Evolutionary conservation across 306 rosid genomes (phyloP), one percentile per base, ranked within the genome.

Genomic region (Pyrus communis): DNA sequence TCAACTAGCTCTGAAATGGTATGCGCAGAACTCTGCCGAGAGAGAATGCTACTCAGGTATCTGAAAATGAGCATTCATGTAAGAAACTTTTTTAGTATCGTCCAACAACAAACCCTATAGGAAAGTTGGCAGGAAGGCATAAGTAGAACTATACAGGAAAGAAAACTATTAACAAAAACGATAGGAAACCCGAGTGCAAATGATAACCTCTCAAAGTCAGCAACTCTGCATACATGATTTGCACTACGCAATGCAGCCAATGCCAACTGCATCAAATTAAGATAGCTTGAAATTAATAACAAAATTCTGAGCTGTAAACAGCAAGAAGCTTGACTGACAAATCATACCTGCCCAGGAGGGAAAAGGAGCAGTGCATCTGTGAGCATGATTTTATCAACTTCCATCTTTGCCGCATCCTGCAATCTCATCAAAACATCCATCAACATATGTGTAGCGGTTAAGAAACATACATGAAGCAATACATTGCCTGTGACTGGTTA

Each of bases 331-430:
- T 69, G 59, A 17, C 77, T 33, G 22, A 22, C 35, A 66, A 59
- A 81, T 70, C 57, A 69, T 84, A 92, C 97, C 98, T 92, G 99
- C 74, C 97, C 96, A 1, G 99, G 98, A 67, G 97, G 96, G 84
- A 95, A 95, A 71, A 92, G 78, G 84, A 92, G 97, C 51, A 97
- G 98, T 70, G 93, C 93, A 83, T 95, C 97, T 11, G 99, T 95
- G 54, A 95, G 93, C 98, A 95, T 92, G 86, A 89, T 89, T 81
- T 92, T 95, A 85, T 92, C 97, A 76, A 92, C 88, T 79, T 91
- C 97, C 80, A 66, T 68, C 65, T 71, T 84, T 31, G 97, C 93
- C 31, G 92, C 66, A 69, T 81, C 85, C 67, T 77, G 89, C 81
- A 86, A 82, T 85, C 76, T 76, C 93, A 91, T 63, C 49, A 68